Percentiles rank a stretch among this genome's conserved stretches.
phyloP scores from a whole-genome alignment of 2,329 filamentous ascomycete species.

The Pestalotiopsis fici region DNA sequence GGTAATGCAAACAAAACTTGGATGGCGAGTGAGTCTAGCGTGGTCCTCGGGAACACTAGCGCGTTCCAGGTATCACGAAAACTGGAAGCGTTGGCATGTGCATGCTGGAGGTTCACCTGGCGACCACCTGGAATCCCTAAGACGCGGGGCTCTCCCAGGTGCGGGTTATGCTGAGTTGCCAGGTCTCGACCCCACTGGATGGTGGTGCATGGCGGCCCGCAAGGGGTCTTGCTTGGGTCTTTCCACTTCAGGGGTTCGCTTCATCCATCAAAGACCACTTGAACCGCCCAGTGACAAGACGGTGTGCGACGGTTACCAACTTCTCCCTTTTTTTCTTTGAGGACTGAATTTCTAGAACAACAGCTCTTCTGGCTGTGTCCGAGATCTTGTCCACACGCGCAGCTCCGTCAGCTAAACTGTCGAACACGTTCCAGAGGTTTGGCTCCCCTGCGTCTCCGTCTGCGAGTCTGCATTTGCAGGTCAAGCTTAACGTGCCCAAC shows the following conservation, averaged over 20 bases:
- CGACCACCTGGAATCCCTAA: not conserved
- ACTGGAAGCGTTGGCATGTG: not conserved
- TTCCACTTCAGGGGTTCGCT: not conserved
- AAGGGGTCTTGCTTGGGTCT: not conserved
- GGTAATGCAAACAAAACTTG: no score
- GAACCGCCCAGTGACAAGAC: not conserved
- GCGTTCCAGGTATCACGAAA: not conserved
- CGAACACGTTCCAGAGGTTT: not conserved
- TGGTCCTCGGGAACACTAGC: not conserved
- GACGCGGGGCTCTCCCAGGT: not conserved
- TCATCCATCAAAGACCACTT: not conserved
- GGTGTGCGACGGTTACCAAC: not conserved
- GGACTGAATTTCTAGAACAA: not conserved
- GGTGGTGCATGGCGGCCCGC: not conserved
- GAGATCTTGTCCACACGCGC: not conserved
- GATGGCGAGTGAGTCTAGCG: not conserved
- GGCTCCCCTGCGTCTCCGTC: not conserved
- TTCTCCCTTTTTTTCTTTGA: not conserved
- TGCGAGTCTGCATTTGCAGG: not conserved
- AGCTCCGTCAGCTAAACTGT: not conserved
- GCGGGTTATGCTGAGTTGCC: not conserved
- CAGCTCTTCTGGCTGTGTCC: not conserved
- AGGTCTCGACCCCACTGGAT: not conserved
- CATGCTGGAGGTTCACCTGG: not conserved
- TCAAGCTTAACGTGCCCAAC: not conserved